Evolutionary conservation across 495 filamentous ascomycete species (phyloP).

Genomic region (Chaetomium tenue): DNA sequence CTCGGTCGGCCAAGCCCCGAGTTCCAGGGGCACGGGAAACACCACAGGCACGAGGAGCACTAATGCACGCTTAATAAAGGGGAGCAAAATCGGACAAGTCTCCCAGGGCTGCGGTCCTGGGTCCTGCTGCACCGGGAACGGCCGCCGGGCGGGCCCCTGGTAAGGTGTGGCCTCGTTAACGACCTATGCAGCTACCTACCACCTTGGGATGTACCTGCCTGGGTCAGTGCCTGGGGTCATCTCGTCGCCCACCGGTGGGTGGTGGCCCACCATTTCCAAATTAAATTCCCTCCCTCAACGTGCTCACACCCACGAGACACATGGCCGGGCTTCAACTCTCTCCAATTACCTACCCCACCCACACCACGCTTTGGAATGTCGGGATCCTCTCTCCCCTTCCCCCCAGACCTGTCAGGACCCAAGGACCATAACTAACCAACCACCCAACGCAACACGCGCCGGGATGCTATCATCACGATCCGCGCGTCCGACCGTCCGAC

Average conservation of each 20-base stretch:
- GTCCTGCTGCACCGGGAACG: slow-evolving; percentile 29
- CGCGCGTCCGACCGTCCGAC: neutral
- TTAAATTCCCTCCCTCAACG: too few relatives aligned
- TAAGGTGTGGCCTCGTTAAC: too few relatives aligned
- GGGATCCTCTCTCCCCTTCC: neutral
- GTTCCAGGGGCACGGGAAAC: slow-evolving; percentile 3
- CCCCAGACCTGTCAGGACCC: too few relatives aligned
- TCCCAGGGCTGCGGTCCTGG: slow-evolving; percentile 32
- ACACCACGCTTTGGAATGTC: neutral
- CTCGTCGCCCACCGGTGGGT: neutral
- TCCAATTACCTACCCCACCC: too few relatives aligned
- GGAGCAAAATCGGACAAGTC: slow-evolving; percentile 28
- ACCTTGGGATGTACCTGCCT: too few relatives aligned
- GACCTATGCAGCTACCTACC: too few relatives aligned
- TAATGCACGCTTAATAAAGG: slow-evolving; percentile 48
- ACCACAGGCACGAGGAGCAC: slow-evolving; percentile 20
- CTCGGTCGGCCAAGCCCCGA: neutral
- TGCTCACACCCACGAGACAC: too few relatives aligned
- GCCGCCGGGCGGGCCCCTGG: slow-evolving; percentile 22
- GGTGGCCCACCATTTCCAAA: neutral
- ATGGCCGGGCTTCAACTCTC: too few relatives aligned
- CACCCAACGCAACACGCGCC: neutral
- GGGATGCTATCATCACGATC: neutral
- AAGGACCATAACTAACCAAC: neutral
- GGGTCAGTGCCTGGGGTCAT: neutral